Percentiles rank a stretch among this genome's conserved stretches.
These are phyloP conservation scores for Clonostachys chloroleuca DNA, from an alignment of 2,329 filamentous ascomycete species.

Conservation along the genomic window DNA sequence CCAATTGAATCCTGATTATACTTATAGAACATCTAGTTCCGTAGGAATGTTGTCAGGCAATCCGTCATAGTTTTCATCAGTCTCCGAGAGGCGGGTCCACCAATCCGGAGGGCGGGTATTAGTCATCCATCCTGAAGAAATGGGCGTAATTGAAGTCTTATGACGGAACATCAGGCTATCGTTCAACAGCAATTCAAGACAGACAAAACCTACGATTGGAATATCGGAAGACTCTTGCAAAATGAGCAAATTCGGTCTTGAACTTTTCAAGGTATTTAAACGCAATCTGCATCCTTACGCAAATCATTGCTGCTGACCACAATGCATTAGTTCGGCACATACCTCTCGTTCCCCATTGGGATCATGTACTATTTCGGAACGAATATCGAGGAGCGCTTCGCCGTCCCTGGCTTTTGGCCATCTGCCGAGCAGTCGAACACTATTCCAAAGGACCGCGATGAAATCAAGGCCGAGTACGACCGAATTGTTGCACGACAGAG, in stretches of 20 bases:
- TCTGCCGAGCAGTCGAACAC: conserved; percentile 71
- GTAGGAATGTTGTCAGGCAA: too few relatives aligned
- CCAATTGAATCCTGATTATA: too few relatives aligned
- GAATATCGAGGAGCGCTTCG: conserved; percentile 90
- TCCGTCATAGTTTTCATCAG: too few relatives aligned
- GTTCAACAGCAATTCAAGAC: background rate
- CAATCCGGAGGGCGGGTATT: too few relatives aligned
- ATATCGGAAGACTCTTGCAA: conserved; percentile 8
- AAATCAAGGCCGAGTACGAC: conserved; percentile 78
- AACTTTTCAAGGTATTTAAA: conserved; percentile 74
- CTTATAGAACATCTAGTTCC: too few relatives aligned
- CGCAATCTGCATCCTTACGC: background rate
- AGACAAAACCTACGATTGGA: background rate
- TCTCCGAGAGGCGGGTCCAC: too few relatives aligned
- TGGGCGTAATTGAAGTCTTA: too few relatives aligned
- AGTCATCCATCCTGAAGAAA: too few relatives aligned
- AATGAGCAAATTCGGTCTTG: conserved; percentile 79
- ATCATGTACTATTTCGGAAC: conserved; percentile 99
- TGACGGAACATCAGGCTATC: background rate
- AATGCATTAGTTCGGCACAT: conserved; percentile 79
- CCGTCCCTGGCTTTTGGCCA: conserved; percentile 91
- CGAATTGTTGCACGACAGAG: conserved; percentile 62
- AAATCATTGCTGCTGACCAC: background rate
- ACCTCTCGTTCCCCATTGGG: conserved; percentile 97
- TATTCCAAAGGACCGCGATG: conserved; percentile 72